phyloP scores from a whole-genome alignment of 139 green algal genomes.

The Desmodesmus armatus region DNA sequence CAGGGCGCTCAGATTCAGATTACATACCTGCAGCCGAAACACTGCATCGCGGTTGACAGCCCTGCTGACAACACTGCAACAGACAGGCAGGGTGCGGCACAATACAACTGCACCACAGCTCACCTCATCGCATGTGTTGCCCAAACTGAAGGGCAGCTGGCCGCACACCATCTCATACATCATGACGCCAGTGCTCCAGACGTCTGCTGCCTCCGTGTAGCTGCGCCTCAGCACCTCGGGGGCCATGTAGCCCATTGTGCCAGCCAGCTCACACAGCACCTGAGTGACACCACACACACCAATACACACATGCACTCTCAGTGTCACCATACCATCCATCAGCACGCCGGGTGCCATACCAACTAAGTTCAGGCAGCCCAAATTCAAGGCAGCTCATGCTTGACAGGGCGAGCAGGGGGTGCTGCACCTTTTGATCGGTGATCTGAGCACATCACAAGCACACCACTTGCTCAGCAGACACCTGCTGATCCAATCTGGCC shows the following conservation, averaged over 20 bases:
- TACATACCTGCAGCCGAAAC: no score
- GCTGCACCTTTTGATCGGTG: no score
- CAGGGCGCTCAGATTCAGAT: no score
- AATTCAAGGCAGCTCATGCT: no score
- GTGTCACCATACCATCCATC: no score
- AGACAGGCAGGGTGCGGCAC: not conserved
- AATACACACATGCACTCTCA: not conserved
- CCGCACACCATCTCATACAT: constrained; percentile 22
- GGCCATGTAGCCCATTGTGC: constrained; percentile 40
- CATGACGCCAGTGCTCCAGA: constrained; percentile 30
- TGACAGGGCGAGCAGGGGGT: no score
- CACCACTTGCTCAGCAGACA: no score
- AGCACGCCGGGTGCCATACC: no score
- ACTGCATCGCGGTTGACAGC: not conserved
- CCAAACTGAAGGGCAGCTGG: not conserved
- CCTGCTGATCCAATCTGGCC: no score
- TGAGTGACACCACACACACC: not conserved
- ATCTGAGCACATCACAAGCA: no score
- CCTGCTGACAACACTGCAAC: no score
- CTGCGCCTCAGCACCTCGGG: constrained; percentile 34
- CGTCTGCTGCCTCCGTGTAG: constrained; percentile 28
- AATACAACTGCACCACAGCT: not conserved
- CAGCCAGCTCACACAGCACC: constrained; percentile 12
- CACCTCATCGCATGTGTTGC: constrained; percentile 12
- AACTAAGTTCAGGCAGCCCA: no score